Evolutionary conservation across 164 flowering plant species (phyloP), one percentile per base, ranked within the genome.

Genomic region (Aristolochia contorta): DNA sequence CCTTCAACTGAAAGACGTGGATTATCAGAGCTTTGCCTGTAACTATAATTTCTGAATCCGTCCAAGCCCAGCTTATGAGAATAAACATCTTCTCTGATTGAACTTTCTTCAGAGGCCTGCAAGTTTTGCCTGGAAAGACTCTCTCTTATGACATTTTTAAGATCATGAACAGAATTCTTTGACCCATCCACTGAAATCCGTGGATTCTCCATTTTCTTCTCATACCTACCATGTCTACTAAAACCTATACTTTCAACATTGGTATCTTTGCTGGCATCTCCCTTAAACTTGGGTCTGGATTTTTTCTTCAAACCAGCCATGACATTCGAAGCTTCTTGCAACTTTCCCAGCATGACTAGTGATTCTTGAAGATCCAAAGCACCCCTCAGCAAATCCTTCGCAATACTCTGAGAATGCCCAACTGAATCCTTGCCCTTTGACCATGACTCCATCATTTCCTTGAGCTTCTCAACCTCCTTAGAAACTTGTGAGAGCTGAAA

Each of bases 341-440:
- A 57, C 69, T 81, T 80, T 12, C 83, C 77, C 33, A 91, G 83
- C 91, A 85, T 80, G 55, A 56, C 47, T 6, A 88, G 62, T 16
- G 96, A 91, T 63, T 85, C 90, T 41, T 91, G 88, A 67, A 91
- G 77, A 69, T 88, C 91, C 66, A 86, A 78, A 72, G 97, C 87
- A 48, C 94, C 96, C 67, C 67, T 80, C 60, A 86, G 66, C 74
- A 91, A 62, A 67, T 84, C 87, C 54, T 69, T 70, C 4, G 94
- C 92, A n/a, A 83, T 71, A 62, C 79, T 78, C 24, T 76, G 69
- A 1, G 88, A 67, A 25, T 71, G 69, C 57, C 72, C 76, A 24
- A 73, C 80, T 16, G 70, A 63, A 62, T 60, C 68, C 60, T 46
- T 8, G 48, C 82, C 75, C 18, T 68, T 77, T 16, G 91, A 77